phyloP scores from a whole-genome alignment of 805 yeast species.

The Metschnikowia reukaufii region DNA sequence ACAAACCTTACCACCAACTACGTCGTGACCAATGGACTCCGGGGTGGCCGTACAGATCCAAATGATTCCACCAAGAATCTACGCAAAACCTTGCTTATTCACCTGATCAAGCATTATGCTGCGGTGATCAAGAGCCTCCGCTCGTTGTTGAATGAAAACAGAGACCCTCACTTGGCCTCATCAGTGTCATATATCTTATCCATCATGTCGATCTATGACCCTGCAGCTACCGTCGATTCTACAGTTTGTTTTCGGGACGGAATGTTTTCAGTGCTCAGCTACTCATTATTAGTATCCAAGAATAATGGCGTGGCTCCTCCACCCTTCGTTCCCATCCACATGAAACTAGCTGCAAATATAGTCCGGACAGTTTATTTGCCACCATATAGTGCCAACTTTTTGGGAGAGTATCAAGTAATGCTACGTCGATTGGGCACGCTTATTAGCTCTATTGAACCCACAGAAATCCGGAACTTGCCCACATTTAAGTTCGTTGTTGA shows the following conservation, averaged over 20 bases:
- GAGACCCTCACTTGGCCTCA: conserved; percentile 33
- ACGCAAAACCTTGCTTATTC: conserved; percentile 30
- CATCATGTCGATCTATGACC: conserved; percentile 44
- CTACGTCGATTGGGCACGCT: conserved; percentile 26
- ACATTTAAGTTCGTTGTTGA: conserved; percentile 21
- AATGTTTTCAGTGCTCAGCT: conserved; percentile 34
- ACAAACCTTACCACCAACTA: conserved; percentile 41
- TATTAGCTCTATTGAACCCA: conserved; percentile 5
- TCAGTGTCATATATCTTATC: conserved; percentile 38
- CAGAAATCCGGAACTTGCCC: conserved; percentile 5
- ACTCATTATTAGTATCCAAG: conserved; percentile 21
- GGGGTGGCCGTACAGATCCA: conserved; percentile 13
- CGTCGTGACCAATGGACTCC: conserved; percentile 32
- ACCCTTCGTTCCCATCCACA: conserved; percentile 31
- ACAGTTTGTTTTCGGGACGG: conserved; percentile 43
- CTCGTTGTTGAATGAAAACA: conserved; percentile 26
- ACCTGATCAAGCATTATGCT: conserved; percentile 38
- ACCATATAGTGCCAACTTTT: conserved; percentile 32
- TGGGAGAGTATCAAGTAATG: conserved; percentile 29
- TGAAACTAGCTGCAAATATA: conserved; percentile 36
- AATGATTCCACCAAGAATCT: conserved; percentile 17
- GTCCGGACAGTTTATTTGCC: conserved; percentile 37
- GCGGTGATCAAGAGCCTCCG: conserved; percentile 36
- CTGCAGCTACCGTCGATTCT: conserved; percentile 39
- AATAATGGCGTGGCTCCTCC: conserved; percentile 14